Percentiles rank a stretch among this genome's conserved stretches.
These are phyloP conservation scores for Fusarium sp. DNA, from an alignment of 2,329 filamentous ascomycete species.

Conservation along the genomic window DNA sequence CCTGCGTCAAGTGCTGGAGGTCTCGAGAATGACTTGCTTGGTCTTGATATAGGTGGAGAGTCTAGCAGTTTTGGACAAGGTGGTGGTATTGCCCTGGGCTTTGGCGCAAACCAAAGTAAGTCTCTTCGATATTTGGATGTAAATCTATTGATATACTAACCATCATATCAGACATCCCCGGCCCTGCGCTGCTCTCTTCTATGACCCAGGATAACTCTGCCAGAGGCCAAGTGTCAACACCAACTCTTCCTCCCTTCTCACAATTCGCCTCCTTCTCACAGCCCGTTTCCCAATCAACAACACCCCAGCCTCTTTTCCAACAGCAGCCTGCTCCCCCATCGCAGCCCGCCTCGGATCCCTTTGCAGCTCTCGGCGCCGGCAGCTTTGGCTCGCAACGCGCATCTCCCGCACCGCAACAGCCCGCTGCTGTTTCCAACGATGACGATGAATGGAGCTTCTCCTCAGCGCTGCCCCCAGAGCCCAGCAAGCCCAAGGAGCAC, in stretches of 20 bases:
- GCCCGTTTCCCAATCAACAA: conserved; percentile 62
- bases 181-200: conserved; percentile 72
- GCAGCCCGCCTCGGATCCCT: conserved; percentile 61
- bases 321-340: conserved; percentile 60
- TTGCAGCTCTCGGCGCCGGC: conserved; percentile 59
- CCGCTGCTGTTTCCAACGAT: conserved; percentile 58
- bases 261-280: conserved; percentile 67
- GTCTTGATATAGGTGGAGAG: conserved; percentile 79
- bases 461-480: conserved; percentile 78
- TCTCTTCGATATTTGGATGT: conserved; percentile 17
- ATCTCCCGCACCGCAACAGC: conserved; percentile 43
- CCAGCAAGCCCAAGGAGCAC: conserved; percentile 68
- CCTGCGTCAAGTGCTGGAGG: conserved; percentile 66
- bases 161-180: conserved; percentile 65
- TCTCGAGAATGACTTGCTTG: conserved; percentile 90
- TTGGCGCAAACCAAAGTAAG: conserved; percentile 75
- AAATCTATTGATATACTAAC: conserved; percentile 27
- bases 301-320: conserved; percentile 62
- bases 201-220: conserved; percentile 70
- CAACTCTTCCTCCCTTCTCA: conserved; percentile 62
- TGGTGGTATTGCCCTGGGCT: conserved; percentile 86
- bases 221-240: conserved; percentile 55
- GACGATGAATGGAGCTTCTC: conserved; percentile 97
- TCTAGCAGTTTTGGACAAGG: conserved; percentile 73
- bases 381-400: conserved; percentile 42